Conservation (phyloP, 345 rosid species). For the Pistacia integerrima region DNA sequence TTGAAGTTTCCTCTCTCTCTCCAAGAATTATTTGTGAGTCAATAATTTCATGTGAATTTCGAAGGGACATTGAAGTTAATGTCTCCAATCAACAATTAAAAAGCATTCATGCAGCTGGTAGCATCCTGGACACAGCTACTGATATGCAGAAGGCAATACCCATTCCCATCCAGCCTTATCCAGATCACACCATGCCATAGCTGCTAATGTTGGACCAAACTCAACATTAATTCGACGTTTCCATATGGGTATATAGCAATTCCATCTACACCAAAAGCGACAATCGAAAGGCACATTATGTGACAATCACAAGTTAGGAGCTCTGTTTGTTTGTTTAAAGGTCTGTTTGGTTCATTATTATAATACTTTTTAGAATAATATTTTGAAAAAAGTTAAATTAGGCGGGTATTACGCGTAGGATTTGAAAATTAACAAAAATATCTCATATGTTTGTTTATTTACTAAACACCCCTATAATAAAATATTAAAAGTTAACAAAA, state of each 20-base stretch:
- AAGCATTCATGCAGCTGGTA: not conserved
- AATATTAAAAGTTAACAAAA: too few relatives aligned
- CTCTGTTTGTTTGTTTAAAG: too few relatives aligned
- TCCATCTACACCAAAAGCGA: not conserved
- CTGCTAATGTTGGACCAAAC: slow-evolving; percentile 13
- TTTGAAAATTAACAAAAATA: too few relatives aligned
- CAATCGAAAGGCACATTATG: not conserved
- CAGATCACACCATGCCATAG: slow-evolving; percentile 8
- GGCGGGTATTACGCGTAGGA: too few relatives aligned
- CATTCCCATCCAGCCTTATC: slow-evolving; percentile 6
- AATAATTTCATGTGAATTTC: too few relatives aligned
- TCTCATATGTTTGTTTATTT: too few relatives aligned
- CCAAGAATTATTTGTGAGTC: too few relatives aligned
- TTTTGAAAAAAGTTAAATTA: too few relatives aligned
- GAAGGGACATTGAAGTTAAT: not conserved
- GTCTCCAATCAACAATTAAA: not conserved
- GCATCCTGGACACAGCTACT: slow-evolving; percentile 2
- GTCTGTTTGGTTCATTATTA: too few relatives aligned
- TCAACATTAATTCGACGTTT: slow-evolving; percentile 8
- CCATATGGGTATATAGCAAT: slow-evolving; percentile 8
- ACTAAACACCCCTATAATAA: too few relatives aligned
- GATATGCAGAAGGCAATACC: not conserved
- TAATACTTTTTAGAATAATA: too few relatives aligned
- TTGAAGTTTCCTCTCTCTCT: not conserved
- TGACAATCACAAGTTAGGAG: too few relatives aligned